phyloP scores from a whole-genome alignment of 2,329 filamentous ascomycete genomes.

The Metarhizium anisopliae region DNA sequence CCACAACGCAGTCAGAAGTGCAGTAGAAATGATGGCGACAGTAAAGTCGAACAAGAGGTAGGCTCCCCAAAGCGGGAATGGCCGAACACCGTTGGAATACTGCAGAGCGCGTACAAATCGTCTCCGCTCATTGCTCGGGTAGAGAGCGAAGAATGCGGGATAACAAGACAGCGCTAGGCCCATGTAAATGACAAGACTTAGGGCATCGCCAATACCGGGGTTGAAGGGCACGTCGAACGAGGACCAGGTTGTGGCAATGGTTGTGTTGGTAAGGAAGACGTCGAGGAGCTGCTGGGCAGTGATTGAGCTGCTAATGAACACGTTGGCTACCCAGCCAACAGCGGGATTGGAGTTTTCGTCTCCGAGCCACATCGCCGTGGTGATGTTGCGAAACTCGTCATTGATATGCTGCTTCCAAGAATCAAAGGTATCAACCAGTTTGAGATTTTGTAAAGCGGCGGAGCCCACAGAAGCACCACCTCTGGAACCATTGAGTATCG shows the following conservation, averaged over 20 bases:
- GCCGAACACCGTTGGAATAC: slow-evolving; percentile 84
- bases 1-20: slow-evolving; percentile 61
- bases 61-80: slow-evolving; percentile 74
- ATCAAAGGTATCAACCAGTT: slow-evolving; percentile 52
- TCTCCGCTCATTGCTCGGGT: slow-evolving; percentile 76
- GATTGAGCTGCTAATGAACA: slow-evolving; percentile 47
- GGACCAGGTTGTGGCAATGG: slow-evolving; percentile 64
- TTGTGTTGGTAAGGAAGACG: slow-evolving; percentile 55
- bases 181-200: slow-evolving; percentile 77
- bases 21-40: slow-evolving; percentile 57
- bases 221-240: slow-evolving; percentile 68
- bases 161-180: slow-evolving; percentile 69
- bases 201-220: slow-evolving; percentile 58
- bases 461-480: slow-evolving; percentile 11
- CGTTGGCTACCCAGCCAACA: slow-evolving; percentile 62
- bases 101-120: slow-evolving; percentile 74
- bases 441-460: slow-evolving; percentile 22
- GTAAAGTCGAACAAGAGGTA: slow-evolving; percentile 74
- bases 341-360: slow-evolving; percentile 50
- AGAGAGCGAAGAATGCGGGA: slow-evolving; percentile 80
- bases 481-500: slow-evolving; percentile 26
- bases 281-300: slow-evolving; percentile 58
- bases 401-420: slow-evolving; percentile 61
- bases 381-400: slow-evolving; percentile 56
- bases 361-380: slow-evolving; percentile 69